phyloP scores from a whole-genome alignment of 306 rosid species.

The Gastrolobium villosum region DNA sequence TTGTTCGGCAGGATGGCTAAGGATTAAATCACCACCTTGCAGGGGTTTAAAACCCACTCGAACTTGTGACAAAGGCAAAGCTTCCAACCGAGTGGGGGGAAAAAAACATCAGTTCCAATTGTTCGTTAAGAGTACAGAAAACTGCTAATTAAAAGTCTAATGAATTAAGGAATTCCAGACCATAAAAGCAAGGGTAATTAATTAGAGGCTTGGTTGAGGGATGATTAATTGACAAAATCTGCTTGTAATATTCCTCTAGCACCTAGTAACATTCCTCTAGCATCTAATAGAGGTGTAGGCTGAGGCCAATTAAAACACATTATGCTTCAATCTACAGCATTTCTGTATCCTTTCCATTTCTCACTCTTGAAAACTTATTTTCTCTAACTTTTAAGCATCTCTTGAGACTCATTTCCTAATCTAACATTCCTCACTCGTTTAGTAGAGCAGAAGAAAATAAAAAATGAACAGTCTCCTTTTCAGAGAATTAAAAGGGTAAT shows the following conservation, averaged over 20 bases:
- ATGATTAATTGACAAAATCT: neutral
- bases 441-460: neutral
- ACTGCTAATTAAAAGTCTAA: neutral
- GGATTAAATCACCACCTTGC: slow-evolving; percentile 7
- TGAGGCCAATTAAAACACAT: neutral
- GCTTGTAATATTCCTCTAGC: neutral
- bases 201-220: slow-evolving; percentile 16
- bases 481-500: no score
- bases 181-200: neutral
- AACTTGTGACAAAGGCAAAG: slow-evolving; percentile 4
- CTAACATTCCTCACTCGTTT: neutral
- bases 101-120: neutral
- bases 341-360: neutral
- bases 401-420: neutral
- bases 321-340: neutral
- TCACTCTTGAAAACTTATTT: neutral
- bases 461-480: neutral
- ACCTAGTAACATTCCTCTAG: neutral
- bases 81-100: neutral
- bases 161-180: neutral
- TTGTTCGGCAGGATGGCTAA: neutral
- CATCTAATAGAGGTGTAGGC: neutral
- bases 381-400: neutral
- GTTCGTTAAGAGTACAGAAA: neutral
- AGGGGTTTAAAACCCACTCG: slow-evolving; percentile 5